Evolutionary conservation across 352 stramenopile species (phyloP).

Genomic region (Phytophthora fragariaefolia): DNA sequence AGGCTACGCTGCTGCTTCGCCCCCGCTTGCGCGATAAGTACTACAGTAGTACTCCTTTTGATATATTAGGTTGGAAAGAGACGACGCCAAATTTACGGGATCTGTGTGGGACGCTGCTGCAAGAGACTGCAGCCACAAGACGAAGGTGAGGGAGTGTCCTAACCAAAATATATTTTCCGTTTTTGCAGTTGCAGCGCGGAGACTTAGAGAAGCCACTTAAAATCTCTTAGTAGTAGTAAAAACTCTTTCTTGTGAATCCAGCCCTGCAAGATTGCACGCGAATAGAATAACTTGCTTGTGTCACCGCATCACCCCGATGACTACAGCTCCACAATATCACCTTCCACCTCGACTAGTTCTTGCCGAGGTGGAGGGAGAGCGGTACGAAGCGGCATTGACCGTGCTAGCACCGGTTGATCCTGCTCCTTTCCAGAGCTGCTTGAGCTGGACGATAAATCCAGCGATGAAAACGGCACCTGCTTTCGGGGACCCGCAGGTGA

Average conservation of each 20-base stretch:
- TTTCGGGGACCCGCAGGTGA: slow-evolving; percentile 1
- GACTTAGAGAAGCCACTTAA: slow-evolving; percentile 5
- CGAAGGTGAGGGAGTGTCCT: slow-evolving; percentile 18
- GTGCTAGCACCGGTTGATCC: slow-evolving; percentile 34
- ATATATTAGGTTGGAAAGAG: slow-evolving; percentile 37
- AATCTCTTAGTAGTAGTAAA: no score
- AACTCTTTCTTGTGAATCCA: background rate
- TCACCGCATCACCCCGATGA: background rate
- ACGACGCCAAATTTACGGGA: slow-evolving; percentile 6
- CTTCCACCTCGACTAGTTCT: slow-evolving; percentile 61
- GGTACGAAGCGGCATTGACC: slow-evolving; percentile 41
- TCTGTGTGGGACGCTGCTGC: background rate
- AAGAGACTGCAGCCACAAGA: slow-evolving; percentile 8
- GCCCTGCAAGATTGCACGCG: slow-evolving; percentile 8
- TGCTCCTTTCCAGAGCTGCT: slow-evolving; percentile 28
- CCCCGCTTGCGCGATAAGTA: slow-evolving; percentile 34
- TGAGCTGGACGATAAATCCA: slow-evolving; percentile 22
- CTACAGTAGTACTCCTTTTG: slow-evolving; percentile 42
- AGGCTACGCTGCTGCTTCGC: slow-evolving; percentile 40
- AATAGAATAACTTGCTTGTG: slow-evolving; percentile 23
- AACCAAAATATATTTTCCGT: slow-evolving; percentile 41
- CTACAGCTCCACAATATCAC: slow-evolving; percentile 70
- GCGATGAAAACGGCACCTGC: slow-evolving; percentile 13
- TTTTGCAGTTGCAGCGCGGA: slow-evolving; percentile 20
- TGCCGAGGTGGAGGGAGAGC: slow-evolving; percentile 46